Evolutionary conservation across 192 early-diverging fungal genomes (phyloP), one percentile per base, ranked within the genome.

Genomic region (Thamnidium elegans): DNA sequence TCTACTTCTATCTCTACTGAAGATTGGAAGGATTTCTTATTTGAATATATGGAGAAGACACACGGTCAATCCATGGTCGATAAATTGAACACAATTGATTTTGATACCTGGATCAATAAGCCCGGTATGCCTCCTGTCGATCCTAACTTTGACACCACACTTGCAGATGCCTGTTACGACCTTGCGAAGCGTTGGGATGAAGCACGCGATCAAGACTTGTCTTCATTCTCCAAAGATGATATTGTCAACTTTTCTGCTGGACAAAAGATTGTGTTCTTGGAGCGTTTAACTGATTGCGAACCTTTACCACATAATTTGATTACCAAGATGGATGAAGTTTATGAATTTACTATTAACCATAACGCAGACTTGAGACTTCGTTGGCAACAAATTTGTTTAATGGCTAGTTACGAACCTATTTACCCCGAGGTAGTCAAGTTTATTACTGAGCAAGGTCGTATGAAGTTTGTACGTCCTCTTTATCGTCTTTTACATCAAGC

Each of bases 401-500:
- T 83, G 65, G 82, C 91, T 36, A 79, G 81, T 47, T 90, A 94
- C 72, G 86, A 90, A 73, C 77, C 78, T 31, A 86, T 95, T 44
- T 89, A 87, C 55, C 84, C 84, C 26, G 72, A 86, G 1, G 95
- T 95, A 4, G 85, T 87, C 8, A 79, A 73, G 7, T 96, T 99
- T 78, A 68, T 97, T 2, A 85, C 85, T n/a, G 80, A 84, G 46
- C 91, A 94, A 69, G 97, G 97, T 2, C 80, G 96, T 51, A 96
- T 98, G 96, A 96, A 96, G 79, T 95, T 85, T 72, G 87, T 90
- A 4, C 77, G 92, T 13, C 93, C 94, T 30, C 77, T 99, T 19
- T 96, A 91, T 69, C 82, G 91, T 58, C 70, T 83, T 51, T 71
- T 92, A 17, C 79, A 86, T 68, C 74, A 81, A 47, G 82, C 84